phyloP scores from a whole-genome alignment of 23 red algal genomes.

The Gracilaria caudata region DNA sequence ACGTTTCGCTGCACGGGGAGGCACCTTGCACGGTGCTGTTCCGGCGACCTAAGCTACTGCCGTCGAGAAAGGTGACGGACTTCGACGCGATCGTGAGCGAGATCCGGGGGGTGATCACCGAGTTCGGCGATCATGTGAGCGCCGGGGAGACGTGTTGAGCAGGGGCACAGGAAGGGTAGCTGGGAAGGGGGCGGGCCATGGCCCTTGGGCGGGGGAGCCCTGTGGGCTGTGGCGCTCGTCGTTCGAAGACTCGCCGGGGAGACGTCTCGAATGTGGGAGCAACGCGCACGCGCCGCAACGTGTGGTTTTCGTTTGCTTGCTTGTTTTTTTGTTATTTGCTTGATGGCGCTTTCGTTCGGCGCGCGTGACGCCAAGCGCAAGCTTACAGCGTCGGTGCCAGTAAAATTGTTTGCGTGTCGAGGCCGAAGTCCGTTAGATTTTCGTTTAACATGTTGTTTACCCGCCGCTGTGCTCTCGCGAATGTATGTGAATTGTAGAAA shows the following conservation, averaged over 20 bases:
- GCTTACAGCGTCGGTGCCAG: too few relatives aligned
- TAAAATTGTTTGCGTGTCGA: too few relatives aligned
- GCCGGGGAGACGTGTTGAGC: neutral
- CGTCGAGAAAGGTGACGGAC: conserved; percentile 32
- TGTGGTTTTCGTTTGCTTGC: neutral
- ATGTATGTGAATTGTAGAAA: too few relatives aligned
- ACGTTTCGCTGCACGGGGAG: conserved; percentile 45
- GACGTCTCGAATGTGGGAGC: too few relatives aligned
- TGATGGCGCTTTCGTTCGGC: too few relatives aligned
- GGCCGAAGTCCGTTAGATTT: too few relatives aligned
- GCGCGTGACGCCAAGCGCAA: too few relatives aligned
- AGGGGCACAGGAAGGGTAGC: neutral
- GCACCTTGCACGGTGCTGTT: conserved; percentile 59
- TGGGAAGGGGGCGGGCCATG: neutral
- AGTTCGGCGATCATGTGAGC: conserved; percentile 23
- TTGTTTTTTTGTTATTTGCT: conserved; percentile 8
- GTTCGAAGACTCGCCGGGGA: too few relatives aligned
- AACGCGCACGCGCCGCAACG: neutral
- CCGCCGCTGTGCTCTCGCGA: too few relatives aligned
- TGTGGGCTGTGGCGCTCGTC: too few relatives aligned
- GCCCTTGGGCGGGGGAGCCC: too few relatives aligned
- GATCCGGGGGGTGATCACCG: conserved; percentile 8
- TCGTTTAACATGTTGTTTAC: too few relatives aligned
- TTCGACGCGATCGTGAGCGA: conserved; percentile 37
- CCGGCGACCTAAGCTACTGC: conserved; percentile 10